A percentile compares a stretch with the other conserved stretches of the same genome.
phyloP scores from a whole-genome alignment of 164 flowering plant genomes.

The Pachysandra terminalis region DNA sequence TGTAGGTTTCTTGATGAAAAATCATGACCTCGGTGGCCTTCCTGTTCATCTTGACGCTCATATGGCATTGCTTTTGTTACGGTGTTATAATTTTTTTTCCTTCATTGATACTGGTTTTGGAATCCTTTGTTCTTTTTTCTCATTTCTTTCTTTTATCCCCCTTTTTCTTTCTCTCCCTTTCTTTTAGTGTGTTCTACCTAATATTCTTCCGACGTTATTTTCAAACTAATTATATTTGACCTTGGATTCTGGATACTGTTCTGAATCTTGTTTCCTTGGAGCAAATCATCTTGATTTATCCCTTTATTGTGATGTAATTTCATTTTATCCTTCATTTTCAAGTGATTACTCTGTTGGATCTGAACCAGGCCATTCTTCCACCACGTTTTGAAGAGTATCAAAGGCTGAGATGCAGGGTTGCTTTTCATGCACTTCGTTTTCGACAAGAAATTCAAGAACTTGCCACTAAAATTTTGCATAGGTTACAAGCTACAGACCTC shows the following conservation, averaged over 20 bases:
- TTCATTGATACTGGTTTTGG: too few species aligned
- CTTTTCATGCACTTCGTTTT: constrained; percentile 87
- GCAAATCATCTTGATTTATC: not conserved
- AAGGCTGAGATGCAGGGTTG: constrained; percentile 90
- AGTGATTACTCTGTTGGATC: constrained; percentile 2
- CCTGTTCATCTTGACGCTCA: too few species aligned
- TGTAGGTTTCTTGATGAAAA: too few species aligned
- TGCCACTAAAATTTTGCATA: constrained; percentile 58
- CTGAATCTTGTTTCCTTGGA: not conserved
- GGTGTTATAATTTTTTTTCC: too few species aligned
- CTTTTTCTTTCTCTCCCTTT: too few species aligned
- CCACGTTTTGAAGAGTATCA: constrained; percentile 77
- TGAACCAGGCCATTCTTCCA: constrained; percentile 75
- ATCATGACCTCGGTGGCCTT: too few species aligned
- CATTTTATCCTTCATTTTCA: not conserved
- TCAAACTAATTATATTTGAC: not conserved
- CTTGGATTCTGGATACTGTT: not conserved
- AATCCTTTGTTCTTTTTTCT: too few species aligned
- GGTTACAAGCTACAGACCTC: constrained; percentile 33
- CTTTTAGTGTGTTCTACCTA: too few species aligned
- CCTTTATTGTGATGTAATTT: not conserved
- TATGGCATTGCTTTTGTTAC: too few species aligned
- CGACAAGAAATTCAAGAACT: constrained; percentile 86
- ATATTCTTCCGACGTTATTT: too few species aligned
- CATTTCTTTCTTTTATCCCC: too few species aligned